Evolutionary conservation across 2,329 filamentous ascomycete genomes (phyloP), one percentile per base, ranked within the genome.

Genomic region (Talaromyces sp.): DNA sequence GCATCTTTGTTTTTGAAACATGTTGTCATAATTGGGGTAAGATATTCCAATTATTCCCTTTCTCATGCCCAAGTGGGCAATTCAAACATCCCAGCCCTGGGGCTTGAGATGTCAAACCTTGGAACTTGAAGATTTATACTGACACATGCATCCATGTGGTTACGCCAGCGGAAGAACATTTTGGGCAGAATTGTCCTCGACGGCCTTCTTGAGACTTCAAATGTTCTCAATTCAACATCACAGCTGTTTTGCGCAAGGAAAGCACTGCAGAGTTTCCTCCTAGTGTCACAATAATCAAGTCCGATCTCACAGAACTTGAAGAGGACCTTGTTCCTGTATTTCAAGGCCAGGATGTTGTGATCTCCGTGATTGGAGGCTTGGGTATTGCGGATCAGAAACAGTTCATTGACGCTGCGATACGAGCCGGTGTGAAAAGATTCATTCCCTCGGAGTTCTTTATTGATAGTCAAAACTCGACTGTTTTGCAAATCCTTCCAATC

Each of bases 391-490:
- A 66, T 11, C 70, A 74, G 53, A 65, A 65, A 32, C 52, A 58
- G n/a, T 41, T 71, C 14, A 60, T 73, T 16, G 67, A 73, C 48
- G 65, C 65, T 17, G 65, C 67, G n/a, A 48, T 68, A 33, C 47
- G 58, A 30, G 64, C 65, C 1, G 69, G 70, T 8, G 70, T 74
- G 19, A 61, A 65, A 19, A 56, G 69, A 3, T 71, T 72, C 47
- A 55, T 74, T 11, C 68, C 69, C 2, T 69, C 66, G 0, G 70
- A 74, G 43, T 71, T 68, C 36, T 69, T 68, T 1, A 56, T 55
- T 8, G 64, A 66, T 36, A 68, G 60, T 30, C 62, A 62, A 17
- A 61, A 66, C 20, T 56, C 57, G 13, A 55, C 52, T 13, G 62
- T 68, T 0, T 44, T 66, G 2, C 43, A 63, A n/a, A 33, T 69